Evolutionary conservation across 352 stramenopile species (phyloP).

Genomic region (Pythium plurisporium): DNA sequence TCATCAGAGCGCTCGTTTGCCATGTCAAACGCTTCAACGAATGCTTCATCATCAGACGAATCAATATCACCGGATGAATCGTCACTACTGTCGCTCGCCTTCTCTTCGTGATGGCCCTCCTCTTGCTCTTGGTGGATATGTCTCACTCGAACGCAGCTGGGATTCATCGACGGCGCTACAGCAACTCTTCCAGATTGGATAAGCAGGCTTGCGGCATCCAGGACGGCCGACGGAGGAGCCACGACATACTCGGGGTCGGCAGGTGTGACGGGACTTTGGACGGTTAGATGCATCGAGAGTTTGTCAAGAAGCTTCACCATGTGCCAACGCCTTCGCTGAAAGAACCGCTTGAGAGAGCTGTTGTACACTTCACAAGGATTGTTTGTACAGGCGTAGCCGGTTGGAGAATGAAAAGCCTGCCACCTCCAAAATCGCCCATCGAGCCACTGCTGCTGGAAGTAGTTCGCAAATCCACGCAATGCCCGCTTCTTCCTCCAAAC

Average conservation of each 20-base stretch:
- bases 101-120: not conserved
- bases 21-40: not conserved
- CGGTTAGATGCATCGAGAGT: not conserved
- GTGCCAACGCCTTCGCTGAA: not conserved
- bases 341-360: constrained; percentile 1
- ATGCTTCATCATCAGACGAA: not conserved
- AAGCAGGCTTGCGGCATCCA: not conserved
- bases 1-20: not conserved
- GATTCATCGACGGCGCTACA: not conserved
- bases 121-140: not conserved
- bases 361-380: constrained; percentile 9
- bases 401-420: constrained; percentile 2
- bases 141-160: not conserved
- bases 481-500: not conserved
- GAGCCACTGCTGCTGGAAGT: constrained; percentile 4
- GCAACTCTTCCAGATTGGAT: not conserved
- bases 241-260: not conserved
- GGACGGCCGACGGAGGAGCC: not conserved
- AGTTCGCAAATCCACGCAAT: not conserved
- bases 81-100: not conserved
- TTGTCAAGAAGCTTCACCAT: constrained; percentile 1
- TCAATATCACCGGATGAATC: not conserved
- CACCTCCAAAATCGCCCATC: not conserved
- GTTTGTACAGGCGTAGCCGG: not conserved
- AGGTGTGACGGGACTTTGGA: not conserved